phyloP scores from a whole-genome alignment of 2,329 filamentous ascomycete species.

The Monilinia aucupariae region DNA sequence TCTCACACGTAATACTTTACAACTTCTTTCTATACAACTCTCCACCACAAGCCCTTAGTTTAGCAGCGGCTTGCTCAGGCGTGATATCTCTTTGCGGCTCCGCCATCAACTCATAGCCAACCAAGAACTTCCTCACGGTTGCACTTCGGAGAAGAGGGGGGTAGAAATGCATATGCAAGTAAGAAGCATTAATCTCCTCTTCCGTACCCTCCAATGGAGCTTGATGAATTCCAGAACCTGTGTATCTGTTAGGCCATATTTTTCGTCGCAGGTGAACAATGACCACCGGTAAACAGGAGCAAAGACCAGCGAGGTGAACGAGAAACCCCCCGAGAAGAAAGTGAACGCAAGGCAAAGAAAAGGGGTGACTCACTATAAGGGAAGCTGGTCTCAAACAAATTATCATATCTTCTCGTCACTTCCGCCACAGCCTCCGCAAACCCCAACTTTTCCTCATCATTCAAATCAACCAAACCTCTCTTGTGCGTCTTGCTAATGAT shows the following conservation, averaged over 20 bases:
- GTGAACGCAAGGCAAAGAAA: not conserved
- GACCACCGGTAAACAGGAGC: not conserved
- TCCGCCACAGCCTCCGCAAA: constrained; percentile 84
- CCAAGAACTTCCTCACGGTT: constrained; percentile 91
- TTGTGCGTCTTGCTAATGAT: constrained; percentile 80
- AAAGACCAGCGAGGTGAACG: no score
- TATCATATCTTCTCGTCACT: constrained; percentile 88
- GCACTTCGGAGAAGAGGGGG: constrained; percentile 87
- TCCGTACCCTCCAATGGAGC: constrained; percentile 76
- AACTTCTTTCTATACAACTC: constrained; percentile 69
- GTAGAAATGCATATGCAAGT: constrained; percentile 97
- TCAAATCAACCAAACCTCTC: constrained; percentile 77
- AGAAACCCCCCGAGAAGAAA: not conserved
- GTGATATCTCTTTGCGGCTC: constrained; percentile 99
- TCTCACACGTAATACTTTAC: constrained; percentile 1
- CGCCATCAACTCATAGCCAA: constrained; percentile 93
- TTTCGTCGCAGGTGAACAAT: not conserved
- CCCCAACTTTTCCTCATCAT: constrained; percentile 60
- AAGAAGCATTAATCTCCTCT: constrained; percentile 80
- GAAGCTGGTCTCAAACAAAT: constrained; percentile 93
- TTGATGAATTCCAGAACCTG: constrained; percentile 90
- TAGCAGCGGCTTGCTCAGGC: constrained; percentile 84
- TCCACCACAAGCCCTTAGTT: constrained; percentile 68
- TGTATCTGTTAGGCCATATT: not conserved
- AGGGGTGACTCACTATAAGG: constrained; percentile 66